Base-by-base conservation (phyloP, 2,329 filamentous ascomycete genomes). In the Furcasterigmium sp. region DNA sequence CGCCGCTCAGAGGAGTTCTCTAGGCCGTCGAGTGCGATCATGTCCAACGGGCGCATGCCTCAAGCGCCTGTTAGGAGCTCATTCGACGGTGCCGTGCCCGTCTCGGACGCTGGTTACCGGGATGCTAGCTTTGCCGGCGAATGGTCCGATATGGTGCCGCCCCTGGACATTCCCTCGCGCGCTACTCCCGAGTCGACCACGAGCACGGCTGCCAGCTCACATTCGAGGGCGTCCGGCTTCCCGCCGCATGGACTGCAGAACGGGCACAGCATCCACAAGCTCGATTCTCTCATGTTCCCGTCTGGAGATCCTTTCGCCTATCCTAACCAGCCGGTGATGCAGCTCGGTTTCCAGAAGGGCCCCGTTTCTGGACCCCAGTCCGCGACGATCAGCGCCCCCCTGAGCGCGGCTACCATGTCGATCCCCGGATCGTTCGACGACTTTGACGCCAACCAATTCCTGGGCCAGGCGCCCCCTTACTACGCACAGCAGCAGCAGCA, bases 231-330 rank as follows among this genome's bases (percentile, higher is more conserved):
- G 2, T 54, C 45, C 3, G 47, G 51, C 4, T 56, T 60, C 44
- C 51, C 55, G 19, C 53, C 60, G 54, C 47, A 57, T 49, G 41
- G 52, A 51, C 49, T 52, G 44, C 56, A 56, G 42, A 58, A 54
- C 25, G 58, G 63, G 37, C 76, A 69, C 52, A 65, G 68, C 5
- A 68, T 90, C 14, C 78, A 85, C 50, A 85, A 87, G 57, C 73
- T 91, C 7, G 84, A 84, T 46, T 80, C 82, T 4, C 80, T 91
- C 66, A 90, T 91, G 84, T 91, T 91, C 55, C 83, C 85, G 2
- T 84, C 85, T 0, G 76, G 79, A 26, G 86, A 91, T 53, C 85
- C 87, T 0, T 85, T 91, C 49, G 84, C 83, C 0, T 93, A 91
- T 54, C 86, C 85, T 0, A 88, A 84, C 54, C 85, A 88, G 51